Evolutionary conservation across 2,329 filamentous ascomycete genomes (phyloP).

Genomic region (Pseudodiploospora longispora): DNA sequence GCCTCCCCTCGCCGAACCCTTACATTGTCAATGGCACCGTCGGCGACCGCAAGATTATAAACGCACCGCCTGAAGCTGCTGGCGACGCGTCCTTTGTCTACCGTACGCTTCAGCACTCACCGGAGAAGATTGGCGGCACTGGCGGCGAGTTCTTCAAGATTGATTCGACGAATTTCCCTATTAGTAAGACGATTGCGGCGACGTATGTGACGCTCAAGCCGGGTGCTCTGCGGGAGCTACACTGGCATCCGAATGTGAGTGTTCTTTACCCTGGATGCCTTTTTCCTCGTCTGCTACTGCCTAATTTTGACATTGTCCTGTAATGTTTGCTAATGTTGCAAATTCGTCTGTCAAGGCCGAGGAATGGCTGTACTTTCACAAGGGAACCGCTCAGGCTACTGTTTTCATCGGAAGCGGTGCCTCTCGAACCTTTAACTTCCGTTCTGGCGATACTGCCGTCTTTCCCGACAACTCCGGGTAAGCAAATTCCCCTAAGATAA

Average conservation of each 20-base stretch:
- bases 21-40: slow-evolving; percentile 54
- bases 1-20: slow-evolving; percentile 47
- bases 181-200: slow-evolving; percentile 57
- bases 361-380: slow-evolving; percentile 65
- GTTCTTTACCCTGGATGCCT: not conserved
- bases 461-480: slow-evolving; percentile 57
- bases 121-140: slow-evolving; percentile 50
- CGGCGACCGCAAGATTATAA: slow-evolving; percentile 31
- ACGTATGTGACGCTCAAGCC: slow-evolving; percentile 58
- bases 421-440: slow-evolving; percentile 59
- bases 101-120: slow-evolving; percentile 45
- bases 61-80: slow-evolving; percentile 34
- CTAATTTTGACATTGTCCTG: not conserved
- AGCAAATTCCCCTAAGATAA: slow-evolving; percentile 10
- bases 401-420: slow-evolving; percentile 55
- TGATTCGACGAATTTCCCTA: slow-evolving; percentile 59
- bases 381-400: slow-evolving; percentile 52
- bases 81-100: slow-evolving; percentile 57
- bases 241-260: slow-evolving; percentile 61
- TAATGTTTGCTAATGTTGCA: not conserved
- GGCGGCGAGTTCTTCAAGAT: slow-evolving; percentile 57
- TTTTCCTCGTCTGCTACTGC: no score
- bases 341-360: slow-evolving; percentile 39
- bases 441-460: slow-evolving; percentile 57
- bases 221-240: slow-evolving; percentile 54